Percentiles rank a stretch among this genome's conserved stretches.
These are phyloP conservation scores for Dothideomycetes sp. DNA, from an alignment of 2,329 filamentous ascomycete genomes.

Conservation along the genomic window DNA sequence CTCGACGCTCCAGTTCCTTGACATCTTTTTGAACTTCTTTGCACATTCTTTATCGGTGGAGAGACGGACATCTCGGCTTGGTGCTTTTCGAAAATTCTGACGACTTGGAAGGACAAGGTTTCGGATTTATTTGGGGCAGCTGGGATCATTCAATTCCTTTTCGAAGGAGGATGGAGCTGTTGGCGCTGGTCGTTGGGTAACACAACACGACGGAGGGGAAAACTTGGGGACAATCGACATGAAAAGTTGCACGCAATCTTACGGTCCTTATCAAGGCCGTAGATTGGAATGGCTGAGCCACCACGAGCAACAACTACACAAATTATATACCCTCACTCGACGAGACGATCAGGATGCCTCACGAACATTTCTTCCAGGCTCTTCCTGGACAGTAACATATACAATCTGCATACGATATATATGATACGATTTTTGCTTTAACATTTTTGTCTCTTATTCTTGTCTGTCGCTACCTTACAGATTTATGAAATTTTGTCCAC, in stretches of 20 bases:
- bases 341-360: conserved; percentile 1
- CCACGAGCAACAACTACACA: background rate
- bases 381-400: conserved; percentile 1
- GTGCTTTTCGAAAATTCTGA: background rate
- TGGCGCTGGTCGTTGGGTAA: conserved; percentile 2
- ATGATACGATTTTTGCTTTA: no score
- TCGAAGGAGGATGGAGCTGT: background rate
- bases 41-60: background rate
- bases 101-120: background rate
- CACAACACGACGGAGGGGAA: background rate
- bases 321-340: background rate
- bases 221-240: background rate
- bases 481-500: no score
- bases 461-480: no score
- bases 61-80: background rate
- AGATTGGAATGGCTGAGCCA: conserved; percentile 1
- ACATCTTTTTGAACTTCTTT: conserved; percentile 1
- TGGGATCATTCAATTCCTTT: background rate
- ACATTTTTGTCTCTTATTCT: background rate
- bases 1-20: background rate
- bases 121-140: background rate
- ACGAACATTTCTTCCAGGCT: background rate
- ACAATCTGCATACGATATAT: no score
- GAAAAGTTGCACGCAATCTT: background rate
- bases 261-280: background rate